A percentile compares a stretch with the other conserved stretches of the same genome.
Evolutionary conservation across 1,284 basidiomycete species (phyloP).

Genomic region (Puccinia polysora): DNA sequence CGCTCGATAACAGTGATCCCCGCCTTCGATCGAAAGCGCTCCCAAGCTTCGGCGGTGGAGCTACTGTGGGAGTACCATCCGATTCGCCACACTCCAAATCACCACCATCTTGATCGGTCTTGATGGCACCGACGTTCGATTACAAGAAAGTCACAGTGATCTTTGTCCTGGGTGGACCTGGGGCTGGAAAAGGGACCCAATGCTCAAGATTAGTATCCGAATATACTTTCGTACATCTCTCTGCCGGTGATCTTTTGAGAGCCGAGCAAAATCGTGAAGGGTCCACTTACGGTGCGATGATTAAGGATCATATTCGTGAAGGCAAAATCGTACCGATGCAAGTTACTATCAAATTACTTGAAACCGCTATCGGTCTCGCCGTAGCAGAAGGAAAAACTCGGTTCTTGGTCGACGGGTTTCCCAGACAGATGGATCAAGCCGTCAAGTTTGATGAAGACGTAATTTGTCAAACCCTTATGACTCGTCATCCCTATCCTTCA

Average conservation of each 20-base stretch:
- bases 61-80: constrained; percentile 2
- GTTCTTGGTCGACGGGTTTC: constrained; percentile 97
- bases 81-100: background rate
- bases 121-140: constrained; percentile 62
- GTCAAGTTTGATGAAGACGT: constrained; percentile 84
- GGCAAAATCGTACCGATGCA: constrained; percentile 95
- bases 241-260: constrained; percentile 92
- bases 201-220: constrained; percentile 80
- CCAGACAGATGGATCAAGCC: constrained; percentile 97
- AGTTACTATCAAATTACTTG: constrained; percentile 89
- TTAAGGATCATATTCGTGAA: constrained; percentile 82
- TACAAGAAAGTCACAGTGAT: constrained; percentile 74
- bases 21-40: constrained; percentile 37
- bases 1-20: constrained; percentile 34
- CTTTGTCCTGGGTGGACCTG: constrained; percentile 95
- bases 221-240: constrained; percentile 88
- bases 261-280: constrained; percentile 84
- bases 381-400: constrained; percentile 67
- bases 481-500: background rate
- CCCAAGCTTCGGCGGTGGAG: constrained; percentile 39
- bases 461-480: constrained; percentile 49
- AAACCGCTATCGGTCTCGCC: constrained; percentile 76
- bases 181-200: constrained; percentile 96
- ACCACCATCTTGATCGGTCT: background rate
- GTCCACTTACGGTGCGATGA: constrained; percentile 79